Base-by-base conservation (phyloP, 179 eudicot species). In the Silene vulgaris region DNA sequence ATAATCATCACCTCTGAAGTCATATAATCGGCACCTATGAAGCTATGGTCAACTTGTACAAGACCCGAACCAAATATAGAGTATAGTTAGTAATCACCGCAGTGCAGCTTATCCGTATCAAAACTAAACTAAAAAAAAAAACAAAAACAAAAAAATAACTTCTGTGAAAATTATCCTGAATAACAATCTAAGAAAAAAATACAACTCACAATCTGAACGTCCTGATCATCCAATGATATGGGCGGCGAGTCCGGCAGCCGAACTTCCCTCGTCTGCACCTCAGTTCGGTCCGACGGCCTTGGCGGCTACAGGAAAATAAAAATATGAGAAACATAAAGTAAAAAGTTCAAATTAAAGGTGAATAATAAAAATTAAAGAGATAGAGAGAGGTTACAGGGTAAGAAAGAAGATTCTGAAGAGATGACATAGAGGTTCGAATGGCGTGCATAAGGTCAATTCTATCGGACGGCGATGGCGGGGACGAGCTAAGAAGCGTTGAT, bases 191-290 rank as follows among this genome's bases (percentile, higher is more conserved):
- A 11, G 8, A 32, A 2, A 66, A 62, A 64, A 35, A 67, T 70
- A 30, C 35, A 82, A 81, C 97, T 84, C 21, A 93, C 99, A 82
- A 96, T 89, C 71, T 88, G 94, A 76, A 91, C 97, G 83, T 96
- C 99, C 77, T 93, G 97, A 71, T 93, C 99, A 71, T 96, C 99
- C 35, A 96, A 88, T 12, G 96, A 83, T 12, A 93, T 89, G 4
- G 88, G 87, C 3, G 89, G 73, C 56, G 92, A 88, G 76, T 89
- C 88, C 45, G 97, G 97, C 59, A 96, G 84, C 84, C 92, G 84
- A 74, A 90, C 99, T 81, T 93, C 96, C 79, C 84, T 90, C 4
- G 89, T 87, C 84, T 93, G 89, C 73, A 93, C 98, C 83, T 96
- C 92, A 13, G 90, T 85, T 52, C 97, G 83, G 72, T 93, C 99